phyloP scores from a whole-genome alignment of 2,329 filamentous ascomycete species.

The Corynespora cassiicola region DNA sequence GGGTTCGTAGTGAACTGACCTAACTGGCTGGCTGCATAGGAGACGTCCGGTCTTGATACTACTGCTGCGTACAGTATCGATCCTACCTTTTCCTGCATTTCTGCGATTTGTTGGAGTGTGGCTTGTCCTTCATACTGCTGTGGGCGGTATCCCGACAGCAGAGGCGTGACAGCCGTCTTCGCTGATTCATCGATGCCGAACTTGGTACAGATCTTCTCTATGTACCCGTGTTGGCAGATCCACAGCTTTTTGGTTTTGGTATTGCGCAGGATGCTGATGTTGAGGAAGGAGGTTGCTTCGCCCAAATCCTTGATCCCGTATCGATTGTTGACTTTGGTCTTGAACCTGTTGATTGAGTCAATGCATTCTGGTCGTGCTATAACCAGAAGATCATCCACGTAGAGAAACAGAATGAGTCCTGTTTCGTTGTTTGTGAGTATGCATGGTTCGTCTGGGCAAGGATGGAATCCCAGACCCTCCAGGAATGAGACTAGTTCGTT shows the following conservation, averaged over 20 bases:
- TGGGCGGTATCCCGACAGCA: conserved; percentile 5
- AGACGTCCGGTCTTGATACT: conserved; percentile 7
- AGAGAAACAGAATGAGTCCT: conserved; percentile 8
- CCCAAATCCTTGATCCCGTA: conserved; percentile 13
- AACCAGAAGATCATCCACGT: conserved; percentile 9
- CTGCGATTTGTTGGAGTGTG: conserved; percentile 7
- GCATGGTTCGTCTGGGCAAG: conserved; percentile 8
- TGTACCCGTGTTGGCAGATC: conserved; percentile 10
- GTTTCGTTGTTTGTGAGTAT: conserved; percentile 7
- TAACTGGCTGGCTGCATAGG: conserved; percentile 8
- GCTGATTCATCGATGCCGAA: conserved; percentile 5
- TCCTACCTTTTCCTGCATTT: conserved; percentile 11
- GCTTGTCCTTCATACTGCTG: conserved; percentile 4
- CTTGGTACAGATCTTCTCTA: conserved; percentile 10
- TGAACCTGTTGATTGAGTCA: conserved; percentile 1
- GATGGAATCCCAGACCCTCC: conserved; percentile 4
- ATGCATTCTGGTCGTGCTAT: background rate
- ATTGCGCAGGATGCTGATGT: conserved; percentile 8
- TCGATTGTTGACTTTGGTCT: conserved; percentile 5
- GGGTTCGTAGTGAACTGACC: conserved; percentile 8
- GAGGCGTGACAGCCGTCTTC: conserved; percentile 7
- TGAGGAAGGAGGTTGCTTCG: conserved; percentile 9
- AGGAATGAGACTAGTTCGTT: conserved; percentile 9
- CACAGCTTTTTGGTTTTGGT: conserved; percentile 8
- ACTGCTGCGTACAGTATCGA: conserved; percentile 11